Evolutionary conservation across 2,329 filamentous ascomycete genomes (phyloP), one percentile per base, ranked within the genome.

Genomic region (Alternaria consortialis): DNA sequence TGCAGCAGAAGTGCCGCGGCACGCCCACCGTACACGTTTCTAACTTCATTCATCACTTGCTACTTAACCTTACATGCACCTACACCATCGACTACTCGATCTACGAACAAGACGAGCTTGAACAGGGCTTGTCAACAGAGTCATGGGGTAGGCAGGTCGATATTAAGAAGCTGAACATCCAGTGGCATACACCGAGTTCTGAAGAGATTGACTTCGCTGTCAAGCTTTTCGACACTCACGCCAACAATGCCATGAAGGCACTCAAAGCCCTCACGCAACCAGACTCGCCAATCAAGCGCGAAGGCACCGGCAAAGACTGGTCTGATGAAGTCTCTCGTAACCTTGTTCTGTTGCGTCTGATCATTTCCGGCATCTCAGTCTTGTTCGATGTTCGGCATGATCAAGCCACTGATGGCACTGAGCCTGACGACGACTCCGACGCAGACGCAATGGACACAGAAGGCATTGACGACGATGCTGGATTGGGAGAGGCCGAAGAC

Each of bases 231-330:
- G 89, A 94, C 67, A 90, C 90, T 1, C 94, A 98, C 78, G 90
- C 91, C 6, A 88, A 88, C 58, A 89, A 87, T 40, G 94, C 94
- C 2, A 86, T 94, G 62, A 83, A 89, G 59, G 88, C 92, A 63
- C 81, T 99, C 12, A 87, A 88, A 64, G 87, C 90, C 7, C 85
- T 99, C n/a, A 96, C 93, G 74, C 90, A 91, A 63, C 89, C 92
- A 46, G 87, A 90, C 36, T 90, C 93, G 1, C 90, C 89, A 2
- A 90, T 98, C 54, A 96, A 93, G 78, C 88, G 94, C 58, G 94
- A 94, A 68, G 95, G 95, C 37, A 97, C 94, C 77, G 96, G 97
- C 69, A 99, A 98, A 79, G 94, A 97, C 72, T 99, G 95, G 95
- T 97, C 94, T 0, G 95, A 99, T 76, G 96, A 99, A 77, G 90